Base-by-base conservation (phyloP, 495 filamentous ascomycete genomes). In the Penicillium paxilli region DNA sequence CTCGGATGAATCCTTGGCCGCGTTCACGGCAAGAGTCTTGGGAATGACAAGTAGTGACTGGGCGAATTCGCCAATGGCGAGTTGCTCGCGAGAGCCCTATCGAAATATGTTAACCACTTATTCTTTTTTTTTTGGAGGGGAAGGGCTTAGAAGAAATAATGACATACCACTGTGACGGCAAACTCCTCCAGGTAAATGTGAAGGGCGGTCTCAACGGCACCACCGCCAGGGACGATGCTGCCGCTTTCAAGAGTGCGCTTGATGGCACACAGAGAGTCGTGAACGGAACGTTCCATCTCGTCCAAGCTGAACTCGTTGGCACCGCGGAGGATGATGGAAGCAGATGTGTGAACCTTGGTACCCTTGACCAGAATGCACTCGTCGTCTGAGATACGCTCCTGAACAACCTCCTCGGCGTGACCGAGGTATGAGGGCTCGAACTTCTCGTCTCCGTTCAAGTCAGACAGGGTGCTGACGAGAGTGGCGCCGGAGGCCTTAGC, bases 171-270 rank as follows among this genome's bases (percentile, higher is more conserved):
- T 50, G 94, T 96, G 61, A 93, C 92, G n/a, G 94, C 94, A 74
- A 96, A 98, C 72, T 99, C 96, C 79, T 99, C 94, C 26, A 99
- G 83, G 76, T 98, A 98, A 68, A 99, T 99, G 76, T 96, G 94
- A 49, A 99, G 80, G 22, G 94, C 94, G n/a, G 94, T 98, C 79
- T 99, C 94, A 17, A 96, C 95, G 11, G 94, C 95, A 59, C 92
- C 94, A 60, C 92, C 94, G 46, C 94, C 94, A 28, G 94, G 94
- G 28, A 99, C 94, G 52, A 99, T 92, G 73, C 89, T 92, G 48
- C 94, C 94, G 70, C 90, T 96, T 78, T 99, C 94, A 33, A 99
- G 79, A 19, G 95, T 97, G 40, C 94, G 85, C 85, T 98, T 98
- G 53, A 98, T 89, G 49, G 93, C 95, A 55, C 90, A 96, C 16